Percentiles rank a stretch among this genome's conserved stretches.
These are phyloP conservation scores for Fusarium sacchari DNA, from an alignment of 2,329 filamentous ascomycete genomes.

Conservation along the genomic window DNA sequence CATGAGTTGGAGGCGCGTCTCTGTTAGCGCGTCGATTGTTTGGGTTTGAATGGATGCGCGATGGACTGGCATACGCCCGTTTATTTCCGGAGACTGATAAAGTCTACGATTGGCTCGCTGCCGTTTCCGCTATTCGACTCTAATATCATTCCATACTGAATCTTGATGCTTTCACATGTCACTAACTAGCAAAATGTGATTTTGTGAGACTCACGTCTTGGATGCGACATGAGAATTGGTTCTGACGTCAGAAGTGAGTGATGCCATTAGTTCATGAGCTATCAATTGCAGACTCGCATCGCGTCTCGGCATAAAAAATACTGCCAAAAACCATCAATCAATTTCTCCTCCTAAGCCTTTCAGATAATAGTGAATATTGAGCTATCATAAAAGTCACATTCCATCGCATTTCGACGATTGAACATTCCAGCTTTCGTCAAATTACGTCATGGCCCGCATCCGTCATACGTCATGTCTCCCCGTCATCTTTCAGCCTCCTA, in stretches of 20 bases:
- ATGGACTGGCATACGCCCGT: neutral
- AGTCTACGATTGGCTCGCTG: neutral
- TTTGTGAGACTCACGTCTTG: fast-evolving
- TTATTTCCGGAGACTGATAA: neutral
- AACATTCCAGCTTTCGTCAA: neutral
- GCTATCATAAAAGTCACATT: neutral
- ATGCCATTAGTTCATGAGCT: neutral
- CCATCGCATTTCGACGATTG: neutral
- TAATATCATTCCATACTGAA: neutral
- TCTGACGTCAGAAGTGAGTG: neutral
- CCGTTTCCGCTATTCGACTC: neutral
- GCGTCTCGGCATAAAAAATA: fast-evolving
- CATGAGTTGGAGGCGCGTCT: neutral
- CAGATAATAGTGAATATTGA: fast-evolving
- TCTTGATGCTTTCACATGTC: neutral
- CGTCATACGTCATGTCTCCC: constrained; percentile 13
- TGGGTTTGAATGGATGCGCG: neutral
- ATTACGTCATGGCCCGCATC: constrained; percentile 22
- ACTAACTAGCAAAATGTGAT: fast-evolving
- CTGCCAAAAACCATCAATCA: no score
- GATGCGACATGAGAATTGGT: neutral
- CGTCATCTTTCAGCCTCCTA: neutral
- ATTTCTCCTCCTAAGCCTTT: fast-evolving
- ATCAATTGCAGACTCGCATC: neutral
- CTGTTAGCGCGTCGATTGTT: neutral